phyloP scores from a whole-genome alignment of 192 early-diverging fungal genomes.

The Rhizophagus prolifer region DNA sequence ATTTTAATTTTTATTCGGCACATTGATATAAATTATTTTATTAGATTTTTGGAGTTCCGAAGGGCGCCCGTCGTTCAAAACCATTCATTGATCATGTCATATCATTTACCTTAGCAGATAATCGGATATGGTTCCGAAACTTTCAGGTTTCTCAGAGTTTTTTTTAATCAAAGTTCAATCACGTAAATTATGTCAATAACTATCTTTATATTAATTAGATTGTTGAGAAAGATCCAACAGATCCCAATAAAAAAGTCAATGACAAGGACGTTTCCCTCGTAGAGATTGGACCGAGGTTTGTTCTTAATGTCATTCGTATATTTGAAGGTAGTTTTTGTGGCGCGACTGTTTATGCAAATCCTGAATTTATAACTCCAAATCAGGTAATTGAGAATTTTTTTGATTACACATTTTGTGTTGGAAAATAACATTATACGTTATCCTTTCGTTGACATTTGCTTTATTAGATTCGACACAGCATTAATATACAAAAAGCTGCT shows the following conservation, averaged over 20 bases:
- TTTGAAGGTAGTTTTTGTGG: conserved; percentile 97
- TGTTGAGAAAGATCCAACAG: conserved; percentile 61
- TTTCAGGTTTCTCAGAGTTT: conserved; percentile 65
- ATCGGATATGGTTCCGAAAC: conserved; percentile 95
- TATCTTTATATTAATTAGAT: conserved; percentile 42
- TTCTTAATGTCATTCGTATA: conserved; percentile 86
- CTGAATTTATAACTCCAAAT: conserved; percentile 79
- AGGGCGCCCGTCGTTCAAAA: conserved; percentile 85
- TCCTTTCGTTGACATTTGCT: not conserved
- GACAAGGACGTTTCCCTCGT: conserved; percentile 73
- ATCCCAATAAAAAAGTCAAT: conserved; percentile 24
- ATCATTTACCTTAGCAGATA: conserved; percentile 82
- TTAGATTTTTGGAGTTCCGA: conserved; percentile 85
- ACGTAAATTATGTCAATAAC: not conserved
- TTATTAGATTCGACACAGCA: not conserved
- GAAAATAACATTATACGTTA: too few species aligned
- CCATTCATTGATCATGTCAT: conserved; percentile 97
- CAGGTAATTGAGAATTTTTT: conserved; percentile 15
- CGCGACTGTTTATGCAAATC: conserved; percentile 87
- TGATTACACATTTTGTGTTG: too few species aligned
- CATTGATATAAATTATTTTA: not conserved
- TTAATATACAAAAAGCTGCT: too few species aligned
- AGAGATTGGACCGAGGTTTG: conserved; percentile 98
- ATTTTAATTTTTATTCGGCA: not conserved
- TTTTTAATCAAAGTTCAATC: not conserved